Percentiles rank a stretch among this genome's conserved stretches.
phyloP scores from a whole-genome alignment of 1,284 basidiomycete genomes.

The Cutaneotrichosporon sp. region DNA sequence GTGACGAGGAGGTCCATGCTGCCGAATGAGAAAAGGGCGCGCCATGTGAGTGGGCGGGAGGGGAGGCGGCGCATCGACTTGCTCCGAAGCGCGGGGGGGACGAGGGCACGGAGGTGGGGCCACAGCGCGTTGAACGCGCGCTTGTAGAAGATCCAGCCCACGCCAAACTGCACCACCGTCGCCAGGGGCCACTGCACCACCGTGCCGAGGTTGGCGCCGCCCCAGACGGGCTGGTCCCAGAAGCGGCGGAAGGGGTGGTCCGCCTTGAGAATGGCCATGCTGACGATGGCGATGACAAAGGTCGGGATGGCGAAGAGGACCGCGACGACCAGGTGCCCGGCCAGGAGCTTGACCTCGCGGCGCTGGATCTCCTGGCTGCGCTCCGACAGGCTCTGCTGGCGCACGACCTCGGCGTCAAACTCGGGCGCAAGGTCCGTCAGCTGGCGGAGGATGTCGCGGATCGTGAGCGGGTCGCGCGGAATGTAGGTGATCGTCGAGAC shows the following conservation, averaged over 20 bases:
- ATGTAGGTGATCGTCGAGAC: constrained; percentile 84
- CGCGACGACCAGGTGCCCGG: constrained; percentile 86
- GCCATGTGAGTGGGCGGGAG: constrained; percentile 53
- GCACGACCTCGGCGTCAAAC: constrained; percentile 86
- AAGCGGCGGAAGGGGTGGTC: constrained; percentile 58
- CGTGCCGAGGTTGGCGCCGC: constrained; percentile 53
- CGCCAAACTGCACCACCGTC: constrained; percentile 56
- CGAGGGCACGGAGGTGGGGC: constrained; percentile 34
- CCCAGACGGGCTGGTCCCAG: constrained; percentile 56
- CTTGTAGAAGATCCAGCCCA: constrained; percentile 54
- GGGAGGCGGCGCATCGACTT: constrained; percentile 18
- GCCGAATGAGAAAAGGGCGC: constrained; percentile 80
- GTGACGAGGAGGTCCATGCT: constrained; percentile 92
- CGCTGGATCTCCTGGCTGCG: constrained; percentile 70
- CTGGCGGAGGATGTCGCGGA: constrained; percentile 71
- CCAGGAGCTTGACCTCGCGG: constrained; percentile 75
- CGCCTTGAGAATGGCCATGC: constrained; percentile 66
- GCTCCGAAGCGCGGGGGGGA: constrained; percentile 20
- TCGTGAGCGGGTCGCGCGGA: constrained; percentile 90
- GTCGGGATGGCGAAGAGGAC: constrained; percentile 88
- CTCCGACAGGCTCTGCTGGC: constrained; percentile 58
- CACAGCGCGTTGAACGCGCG: constrained; percentile 47
- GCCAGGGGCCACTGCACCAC: constrained; percentile 53
- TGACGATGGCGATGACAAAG: constrained; percentile 78
- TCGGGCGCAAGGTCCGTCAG: constrained; percentile 84